Percentiles rank a stretch among this genome's conserved stretches.
phyloP scores from a whole-genome alignment of 2,329 filamentous ascomycete species.

The Fusarium decemcellulare region DNA sequence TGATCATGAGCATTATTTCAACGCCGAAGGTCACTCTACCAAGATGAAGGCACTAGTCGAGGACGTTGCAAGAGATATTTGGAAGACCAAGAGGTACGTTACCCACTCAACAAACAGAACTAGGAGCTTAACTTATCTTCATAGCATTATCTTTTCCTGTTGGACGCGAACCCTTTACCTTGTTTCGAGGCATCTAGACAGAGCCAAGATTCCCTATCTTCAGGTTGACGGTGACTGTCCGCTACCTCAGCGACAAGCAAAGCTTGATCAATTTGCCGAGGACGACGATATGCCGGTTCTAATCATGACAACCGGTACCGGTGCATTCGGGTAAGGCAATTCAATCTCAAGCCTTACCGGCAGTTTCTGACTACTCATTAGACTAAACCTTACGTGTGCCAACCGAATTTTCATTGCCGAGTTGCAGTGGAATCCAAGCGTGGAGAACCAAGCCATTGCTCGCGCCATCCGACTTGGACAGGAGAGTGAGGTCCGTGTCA shows the following conservation, averaged over 20 bases:
- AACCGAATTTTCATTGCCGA: constrained; percentile 66
- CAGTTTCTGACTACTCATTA: constrained; percentile 27
- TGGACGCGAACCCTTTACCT: constrained; percentile 61
- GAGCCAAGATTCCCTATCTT: constrained; percentile 47
- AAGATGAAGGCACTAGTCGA: neutral
- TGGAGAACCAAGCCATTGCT: constrained; percentile 67
- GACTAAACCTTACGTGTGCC: constrained; percentile 63
- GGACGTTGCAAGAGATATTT: neutral
- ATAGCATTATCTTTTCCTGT: constrained; percentile 62
- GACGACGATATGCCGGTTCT: constrained; percentile 52
- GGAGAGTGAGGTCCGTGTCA: constrained; percentile 57
- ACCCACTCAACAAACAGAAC: neutral
- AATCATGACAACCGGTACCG: constrained; percentile 68
- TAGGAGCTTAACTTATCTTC: neutral
- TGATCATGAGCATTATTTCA: constrained; percentile 1
- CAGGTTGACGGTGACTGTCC: constrained; percentile 62
- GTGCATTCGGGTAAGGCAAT: constrained; percentile 60
- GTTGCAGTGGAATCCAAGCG: constrained; percentile 68
- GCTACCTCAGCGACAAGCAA: constrained; percentile 52
- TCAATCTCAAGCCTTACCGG: neutral
- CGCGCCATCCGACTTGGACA: constrained; percentile 64
- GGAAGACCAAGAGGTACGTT: neutral
- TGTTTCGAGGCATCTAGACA: constrained; percentile 48
- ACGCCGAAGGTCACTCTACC: neutral
- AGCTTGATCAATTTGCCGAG: constrained; percentile 55